Evolutionary conservation across 225 moss, liverwort and hornwort species (phyloP).

Genomic region (Asterella californica): DNA sequence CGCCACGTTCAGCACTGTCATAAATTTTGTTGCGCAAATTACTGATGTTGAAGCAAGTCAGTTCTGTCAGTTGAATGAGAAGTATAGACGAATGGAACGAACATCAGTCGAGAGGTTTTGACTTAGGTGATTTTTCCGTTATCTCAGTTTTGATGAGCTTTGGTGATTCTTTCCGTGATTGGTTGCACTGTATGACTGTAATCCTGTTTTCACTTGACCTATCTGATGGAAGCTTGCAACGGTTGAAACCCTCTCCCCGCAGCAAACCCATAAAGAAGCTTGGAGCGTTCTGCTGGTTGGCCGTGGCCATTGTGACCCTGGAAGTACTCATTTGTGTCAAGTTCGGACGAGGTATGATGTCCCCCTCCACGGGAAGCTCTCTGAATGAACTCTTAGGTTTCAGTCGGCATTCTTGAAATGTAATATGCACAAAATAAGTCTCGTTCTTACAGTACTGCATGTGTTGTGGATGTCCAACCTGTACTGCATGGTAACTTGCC

Average conservation of each 20-base stretch:
- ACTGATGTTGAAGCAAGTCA: neutral
- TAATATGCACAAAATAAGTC: too few relatives aligned
- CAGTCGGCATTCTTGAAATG: neutral
- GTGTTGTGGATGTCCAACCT: neutral
- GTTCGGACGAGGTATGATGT: slow-evolving; percentile 68
- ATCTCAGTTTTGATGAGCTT: neutral
- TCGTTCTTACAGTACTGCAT: neutral
- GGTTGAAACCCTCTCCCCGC: slow-evolving; percentile 20
- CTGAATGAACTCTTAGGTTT: neutral
- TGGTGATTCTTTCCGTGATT: neutral
- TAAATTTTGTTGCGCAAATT: too few relatives aligned
- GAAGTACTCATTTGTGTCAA: slow-evolving; percentile 88
- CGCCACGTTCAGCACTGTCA: neutral
- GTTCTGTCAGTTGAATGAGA: neutral
- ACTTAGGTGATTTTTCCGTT: neutral
- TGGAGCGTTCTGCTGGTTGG: slow-evolving; percentile 78
- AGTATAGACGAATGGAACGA: too few relatives aligned
- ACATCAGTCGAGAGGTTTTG: neutral
- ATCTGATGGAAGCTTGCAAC: neutral
- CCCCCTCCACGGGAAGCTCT: neutral
- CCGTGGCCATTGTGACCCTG: slow-evolving; percentile 60
- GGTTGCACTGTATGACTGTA: neutral
- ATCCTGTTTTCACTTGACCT: neutral
- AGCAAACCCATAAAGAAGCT: slow-evolving; percentile 79
- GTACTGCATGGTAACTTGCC: neutral